These are phyloP conservation scores for Diaporthe velutina DNA, from an alignment of 2,329 filamentous ascomycete genomes.

Conservation along the genomic window DNA sequence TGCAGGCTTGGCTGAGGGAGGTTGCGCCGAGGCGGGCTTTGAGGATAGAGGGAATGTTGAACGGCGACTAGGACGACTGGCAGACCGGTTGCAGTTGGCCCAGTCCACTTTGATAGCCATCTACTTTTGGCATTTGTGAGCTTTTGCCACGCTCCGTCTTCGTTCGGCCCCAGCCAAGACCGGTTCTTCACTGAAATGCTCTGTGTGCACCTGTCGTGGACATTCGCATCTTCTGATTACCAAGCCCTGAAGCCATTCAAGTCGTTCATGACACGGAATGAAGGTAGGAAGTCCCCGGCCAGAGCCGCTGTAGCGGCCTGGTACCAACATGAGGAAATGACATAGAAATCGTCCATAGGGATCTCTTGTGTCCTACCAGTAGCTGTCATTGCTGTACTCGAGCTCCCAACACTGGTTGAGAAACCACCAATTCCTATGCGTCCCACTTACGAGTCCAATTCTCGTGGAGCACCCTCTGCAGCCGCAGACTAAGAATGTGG, in stretches of 20 bases:
- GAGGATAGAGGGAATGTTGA: constrained; percentile 40
- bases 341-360: neutral
- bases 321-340: too few species aligned
- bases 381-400: neutral
- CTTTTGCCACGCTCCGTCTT: neutral
- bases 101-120: neutral
- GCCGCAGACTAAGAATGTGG: neutral
- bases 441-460: neutral
- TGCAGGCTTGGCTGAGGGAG: constrained; percentile 59
- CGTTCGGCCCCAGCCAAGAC: neutral
- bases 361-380: neutral
- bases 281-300: neutral
- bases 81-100: neutral
- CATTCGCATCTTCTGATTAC: neutral
- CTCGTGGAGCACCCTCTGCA: neutral
- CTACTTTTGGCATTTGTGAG: too few species aligned
- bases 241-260: neutral
- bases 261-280: too few species aligned
- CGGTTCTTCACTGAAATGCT: neutral
- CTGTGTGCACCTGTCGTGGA: neutral
- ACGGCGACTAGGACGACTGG: constrained; percentile 12
- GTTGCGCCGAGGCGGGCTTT: constrained; percentile 50
- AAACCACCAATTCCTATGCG: neutral
- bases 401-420: neutral
- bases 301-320: too few species aligned